Evolutionary conservation across 352 stramenopile genomes (phyloP).

Genomic region (Peronospora farinosa): DNA sequence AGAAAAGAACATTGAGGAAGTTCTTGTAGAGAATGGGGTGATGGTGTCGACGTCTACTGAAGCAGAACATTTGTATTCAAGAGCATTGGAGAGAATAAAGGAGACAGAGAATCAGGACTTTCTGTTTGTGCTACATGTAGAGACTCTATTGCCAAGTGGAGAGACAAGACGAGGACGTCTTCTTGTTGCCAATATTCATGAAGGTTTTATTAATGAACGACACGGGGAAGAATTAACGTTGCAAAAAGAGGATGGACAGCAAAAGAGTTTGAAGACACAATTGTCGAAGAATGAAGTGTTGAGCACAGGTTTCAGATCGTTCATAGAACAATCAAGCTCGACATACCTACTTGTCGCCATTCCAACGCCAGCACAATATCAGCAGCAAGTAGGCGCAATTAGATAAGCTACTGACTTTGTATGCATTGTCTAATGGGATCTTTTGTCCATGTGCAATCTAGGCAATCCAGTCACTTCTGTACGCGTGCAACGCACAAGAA

Average conservation of each 20-base stretch:
- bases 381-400: constrained; percentile 45
- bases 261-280: constrained; percentile 50
- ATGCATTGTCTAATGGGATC: not conserved
- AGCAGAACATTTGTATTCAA: constrained; percentile 29
- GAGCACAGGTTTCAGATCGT: constrained; percentile 39
- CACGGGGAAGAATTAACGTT: not conserved
- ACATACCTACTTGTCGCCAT: constrained; percentile 63
- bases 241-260: constrained; percentile 3
- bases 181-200: constrained; percentile 44
- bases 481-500: constrained; percentile 74
- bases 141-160: constrained; percentile 27
- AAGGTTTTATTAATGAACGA: constrained; percentile 45
- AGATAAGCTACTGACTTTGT: not conserved
- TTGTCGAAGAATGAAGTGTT: constrained; percentile 41
- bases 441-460: constrained; percentile 16
- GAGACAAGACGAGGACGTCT: constrained; percentile 32
- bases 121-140: constrained; percentile 39
- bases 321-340: constrained; percentile 37
- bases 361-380: constrained; percentile 43
- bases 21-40: constrained; percentile 27
- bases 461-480: constrained; percentile 74
- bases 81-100: constrained; percentile 16
- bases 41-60: constrained; percentile 29
- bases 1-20: constrained; percentile 7
- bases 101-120: constrained; percentile 29